Evolutionary conservation across 192 early-diverging fungal genomes (phyloP).

Genomic region (Entomortierella chlamydospora): DNA sequence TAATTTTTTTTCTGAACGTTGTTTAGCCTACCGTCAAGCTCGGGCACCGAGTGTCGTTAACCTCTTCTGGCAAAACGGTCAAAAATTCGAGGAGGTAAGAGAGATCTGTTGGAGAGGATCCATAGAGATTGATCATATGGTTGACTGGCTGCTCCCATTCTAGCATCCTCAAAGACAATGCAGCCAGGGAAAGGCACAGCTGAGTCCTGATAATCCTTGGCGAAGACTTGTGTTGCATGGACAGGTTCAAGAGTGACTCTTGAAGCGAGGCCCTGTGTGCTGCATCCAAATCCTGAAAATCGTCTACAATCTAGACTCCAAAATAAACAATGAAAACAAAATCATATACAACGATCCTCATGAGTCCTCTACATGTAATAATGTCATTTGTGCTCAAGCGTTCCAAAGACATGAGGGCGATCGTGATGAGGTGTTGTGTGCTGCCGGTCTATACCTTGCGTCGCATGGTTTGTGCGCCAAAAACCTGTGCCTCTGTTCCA

Average conservation of each 20-base stretch:
- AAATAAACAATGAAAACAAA: not conserved
- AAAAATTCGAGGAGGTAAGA: slow-evolving; percentile 83
- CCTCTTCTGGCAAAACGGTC: slow-evolving; percentile 90
- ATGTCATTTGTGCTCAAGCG: no score
- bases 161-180: slow-evolving; percentile 80
- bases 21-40: slow-evolving; percentile 65
- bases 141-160: slow-evolving; percentile 86
- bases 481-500: slow-evolving; percentile 74
- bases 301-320: slow-evolving; percentile 74
- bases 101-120: slow-evolving; percentile 69
- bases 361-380: no score
- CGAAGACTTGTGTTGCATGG: slow-evolving; percentile 66
- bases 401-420: no score
- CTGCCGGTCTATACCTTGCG: slow-evolving; percentile 75
- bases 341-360: no score
- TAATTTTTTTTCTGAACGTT: not conserved
- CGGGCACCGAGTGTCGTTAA: slow-evolving; percentile 71
- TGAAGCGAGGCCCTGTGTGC: slow-evolving; percentile 72
- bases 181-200: slow-evolving; percentile 86
- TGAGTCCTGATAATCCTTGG: slow-evolving; percentile 80
- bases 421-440: slow-evolving; percentile 1
- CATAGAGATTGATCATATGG: slow-evolving; percentile 79
- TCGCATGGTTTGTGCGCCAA: slow-evolving; percentile 94
- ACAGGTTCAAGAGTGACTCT: slow-evolving; percentile 81
- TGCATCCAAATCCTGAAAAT: slow-evolving; percentile 80